Conservation (phyloP, 176 grass and related monocot genomes). For the Saccharum spontaneum region DNA sequence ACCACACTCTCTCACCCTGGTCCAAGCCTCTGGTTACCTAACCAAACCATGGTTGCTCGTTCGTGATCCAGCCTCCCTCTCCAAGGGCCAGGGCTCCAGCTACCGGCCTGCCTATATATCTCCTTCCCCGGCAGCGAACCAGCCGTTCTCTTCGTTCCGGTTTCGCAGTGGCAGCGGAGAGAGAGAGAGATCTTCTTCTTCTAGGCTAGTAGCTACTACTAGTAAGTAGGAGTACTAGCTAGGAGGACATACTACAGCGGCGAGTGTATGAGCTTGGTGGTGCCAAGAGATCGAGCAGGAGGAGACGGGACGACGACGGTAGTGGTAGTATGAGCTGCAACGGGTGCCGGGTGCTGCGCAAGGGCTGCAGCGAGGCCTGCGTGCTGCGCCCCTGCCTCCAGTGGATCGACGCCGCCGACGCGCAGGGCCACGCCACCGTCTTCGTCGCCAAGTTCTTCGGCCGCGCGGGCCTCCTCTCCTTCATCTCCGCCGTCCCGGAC, state of each 20-base stretch:
- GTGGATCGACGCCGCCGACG: constrained; percentile 78
- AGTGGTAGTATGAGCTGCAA: constrained; percentile 70
- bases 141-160: constrained; percentile 24
- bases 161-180: neutral
- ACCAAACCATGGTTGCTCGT: constrained; percentile 26
- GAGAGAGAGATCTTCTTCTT: neutral
- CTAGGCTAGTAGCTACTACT: neutral
- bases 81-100: too few relatives aligned
- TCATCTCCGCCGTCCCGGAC: constrained; percentile 72
- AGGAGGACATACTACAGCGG: too few relatives aligned
- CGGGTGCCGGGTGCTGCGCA: constrained; percentile 80
- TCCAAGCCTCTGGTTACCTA: neutral
- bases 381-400: constrained; percentile 76
- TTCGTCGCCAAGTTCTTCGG: constrained; percentile 96
- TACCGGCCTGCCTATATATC: constrained; percentile 44
- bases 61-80: too few relatives aligned
- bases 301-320: neutral
- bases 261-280: neutral
- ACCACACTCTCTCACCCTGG: neutral
- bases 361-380: constrained; percentile 81
- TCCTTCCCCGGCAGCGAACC: constrained; percentile 7
- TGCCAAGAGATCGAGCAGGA: neutral
- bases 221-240: neutral
- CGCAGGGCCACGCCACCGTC: constrained; percentile 84
- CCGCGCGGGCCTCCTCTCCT: constrained; percentile 76